Conservation (phyloP, 768 basidiomycete species). For the Trametopsis cervina region DNA sequence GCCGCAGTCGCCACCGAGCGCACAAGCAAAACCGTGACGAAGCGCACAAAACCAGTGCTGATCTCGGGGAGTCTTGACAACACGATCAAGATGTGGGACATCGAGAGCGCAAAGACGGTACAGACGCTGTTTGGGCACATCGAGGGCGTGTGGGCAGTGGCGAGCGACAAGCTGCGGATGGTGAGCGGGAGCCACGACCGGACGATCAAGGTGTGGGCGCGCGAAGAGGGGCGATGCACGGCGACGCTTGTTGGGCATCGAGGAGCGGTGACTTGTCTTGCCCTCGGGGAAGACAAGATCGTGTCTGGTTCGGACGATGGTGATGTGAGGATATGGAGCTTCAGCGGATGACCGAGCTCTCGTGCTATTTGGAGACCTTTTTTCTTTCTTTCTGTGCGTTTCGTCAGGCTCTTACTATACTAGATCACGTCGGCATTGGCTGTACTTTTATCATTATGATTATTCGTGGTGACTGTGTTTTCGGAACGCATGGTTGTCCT, state of each 20-base stretch:
- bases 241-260: slow-evolving; percentile 91
- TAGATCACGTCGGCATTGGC: too few species aligned
- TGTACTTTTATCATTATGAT: too few species aligned
- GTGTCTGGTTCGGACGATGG: slow-evolving; percentile 95
- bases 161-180: slow-evolving; percentile 84
- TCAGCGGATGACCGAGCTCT: slow-evolving; percentile 15
- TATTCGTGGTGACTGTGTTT: too few species aligned
- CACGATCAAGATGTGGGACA: slow-evolving; percentile 94
- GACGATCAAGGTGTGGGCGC: slow-evolving; percentile 97
- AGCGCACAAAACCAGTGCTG: slow-evolving; percentile 54
- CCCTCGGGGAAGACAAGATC: slow-evolving; percentile 90
- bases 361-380: neutral
- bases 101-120: slow-evolving; percentile 72
- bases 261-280: slow-evolving; percentile 88
- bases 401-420: too few species aligned
- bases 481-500: too few species aligned
- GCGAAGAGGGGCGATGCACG: slow-evolving; percentile 81
- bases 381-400: neutral
- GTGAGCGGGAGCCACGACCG: slow-evolving; percentile 93
- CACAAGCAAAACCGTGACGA: slow-evolving; percentile 3
- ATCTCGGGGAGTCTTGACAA: slow-evolving; percentile 92
- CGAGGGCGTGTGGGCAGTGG: slow-evolving; percentile 97
- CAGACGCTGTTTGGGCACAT: slow-evolving; percentile 95
- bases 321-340: slow-evolving; percentile 74
- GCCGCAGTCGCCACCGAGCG: slow-evolving; percentile 1